Conservation (phyloP, 495 filamentous ascomycete genomes). For the Ascodesmis nigricans region DNA sequence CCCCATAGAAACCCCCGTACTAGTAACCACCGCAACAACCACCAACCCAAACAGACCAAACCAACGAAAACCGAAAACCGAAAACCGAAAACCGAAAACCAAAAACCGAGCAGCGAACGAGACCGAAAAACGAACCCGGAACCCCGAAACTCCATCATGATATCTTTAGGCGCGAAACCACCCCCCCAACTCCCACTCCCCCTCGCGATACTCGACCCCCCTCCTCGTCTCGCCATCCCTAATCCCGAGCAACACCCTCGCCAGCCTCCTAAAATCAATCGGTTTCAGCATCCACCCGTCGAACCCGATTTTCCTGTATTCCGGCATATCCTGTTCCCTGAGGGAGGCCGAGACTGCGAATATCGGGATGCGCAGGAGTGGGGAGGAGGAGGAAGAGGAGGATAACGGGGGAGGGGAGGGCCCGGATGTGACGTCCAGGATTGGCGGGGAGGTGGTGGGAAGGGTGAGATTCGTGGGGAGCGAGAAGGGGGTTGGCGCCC, state of each 20-base stretch:
- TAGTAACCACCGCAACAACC: too few species aligned
- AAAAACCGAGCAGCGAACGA: too few species aligned
- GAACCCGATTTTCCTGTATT: constrained; percentile 63
- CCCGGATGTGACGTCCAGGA: constrained; percentile 23
- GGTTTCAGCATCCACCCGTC: constrained; percentile 77
- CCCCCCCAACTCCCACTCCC: constrained; percentile 50
- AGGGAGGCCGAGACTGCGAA: constrained; percentile 82
- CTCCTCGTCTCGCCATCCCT: constrained; percentile 27
- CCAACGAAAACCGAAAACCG: too few species aligned
- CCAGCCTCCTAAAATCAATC: constrained; percentile 47
- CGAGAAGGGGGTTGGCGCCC: too few species aligned
- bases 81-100: too few species aligned
- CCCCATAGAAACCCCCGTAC: too few species aligned
- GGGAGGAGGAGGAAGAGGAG: constrained; percentile 27
- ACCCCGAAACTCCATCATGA: neutral
- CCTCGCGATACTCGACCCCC: constrained; percentile 33
- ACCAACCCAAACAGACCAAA: too few species aligned
- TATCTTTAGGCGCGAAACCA: constrained; percentile 32
- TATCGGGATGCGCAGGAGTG: constrained; percentile 59
- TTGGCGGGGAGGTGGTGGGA: too few species aligned
- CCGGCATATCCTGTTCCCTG: constrained; percentile 42
- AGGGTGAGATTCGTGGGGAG: too few species aligned
- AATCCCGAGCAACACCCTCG: constrained; percentile 38
- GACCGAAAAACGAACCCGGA: too few species aligned
- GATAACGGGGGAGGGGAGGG: constrained; percentile 27